Conservation (phyloP, 2,329 filamentous ascomycete species). For the Alternaria sp. region DNA sequence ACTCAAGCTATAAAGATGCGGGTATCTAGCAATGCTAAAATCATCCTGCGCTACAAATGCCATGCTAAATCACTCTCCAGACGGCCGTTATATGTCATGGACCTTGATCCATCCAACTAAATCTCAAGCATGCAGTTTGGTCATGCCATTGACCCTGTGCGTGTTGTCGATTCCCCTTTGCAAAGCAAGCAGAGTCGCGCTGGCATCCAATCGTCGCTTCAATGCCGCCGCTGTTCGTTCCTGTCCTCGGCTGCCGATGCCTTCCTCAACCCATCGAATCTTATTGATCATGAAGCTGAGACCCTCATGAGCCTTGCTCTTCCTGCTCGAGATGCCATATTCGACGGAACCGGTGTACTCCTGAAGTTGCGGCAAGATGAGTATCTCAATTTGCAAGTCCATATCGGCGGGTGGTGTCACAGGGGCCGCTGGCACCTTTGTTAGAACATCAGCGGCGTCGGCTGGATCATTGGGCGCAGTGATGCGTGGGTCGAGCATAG, state of each 20-base stretch:
- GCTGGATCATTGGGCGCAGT: slow-evolving; percentile 52
- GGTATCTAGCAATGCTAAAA: slow-evolving; percentile 50
- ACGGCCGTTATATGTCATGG: slow-evolving; percentile 21
- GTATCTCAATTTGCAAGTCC: slow-evolving; percentile 84
- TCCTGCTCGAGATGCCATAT: slow-evolving; percentile 81
- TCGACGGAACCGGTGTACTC: slow-evolving; percentile 77
- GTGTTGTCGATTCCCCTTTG: slow-evolving; percentile 35
- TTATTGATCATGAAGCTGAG: slow-evolving; percentile 85
- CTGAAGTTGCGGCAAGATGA: slow-evolving; percentile 80
- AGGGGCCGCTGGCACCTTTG: slow-evolving; percentile 58
- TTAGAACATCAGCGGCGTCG: slow-evolving; percentile 52
- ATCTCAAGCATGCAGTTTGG: slow-evolving; percentile 37
- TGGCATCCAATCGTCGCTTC: slow-evolving; percentile 46
- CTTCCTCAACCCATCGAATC: slow-evolving; percentile 86
- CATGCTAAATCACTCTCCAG: slow-evolving; percentile 11
- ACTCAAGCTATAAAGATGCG: slow-evolving; percentile 37
- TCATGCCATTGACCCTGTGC: slow-evolving; percentile 31
- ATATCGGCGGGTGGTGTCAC: slow-evolving; percentile 69
- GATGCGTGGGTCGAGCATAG: slow-evolving; percentile 66
- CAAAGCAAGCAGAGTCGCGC: slow-evolving; percentile 42
- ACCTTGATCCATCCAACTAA: slow-evolving; percentile 3
- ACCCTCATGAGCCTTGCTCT: slow-evolving; percentile 84
- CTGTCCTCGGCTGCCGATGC: slow-evolving; percentile 51
- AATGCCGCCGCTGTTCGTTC: slow-evolving; percentile 46
- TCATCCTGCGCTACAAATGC: slow-evolving; percentile 30